Conservation (phyloP, 345 rosid genomes). For the Gossypium anomalum region DNA sequence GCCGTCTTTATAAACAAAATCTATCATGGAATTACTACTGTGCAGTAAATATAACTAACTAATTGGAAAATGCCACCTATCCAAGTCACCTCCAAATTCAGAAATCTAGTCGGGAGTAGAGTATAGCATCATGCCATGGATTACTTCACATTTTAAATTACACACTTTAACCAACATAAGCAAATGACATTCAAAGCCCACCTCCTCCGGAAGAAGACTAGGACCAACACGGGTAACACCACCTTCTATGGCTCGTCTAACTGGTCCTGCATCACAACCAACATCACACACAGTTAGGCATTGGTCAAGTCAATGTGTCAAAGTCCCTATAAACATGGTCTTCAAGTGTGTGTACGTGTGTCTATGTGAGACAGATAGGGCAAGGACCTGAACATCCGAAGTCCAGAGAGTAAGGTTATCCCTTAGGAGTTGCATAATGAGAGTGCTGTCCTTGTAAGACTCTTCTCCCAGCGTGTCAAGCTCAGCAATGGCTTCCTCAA, state of each 20-base stretch:
- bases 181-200: slow-evolving; percentile 70
- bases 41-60: slow-evolving; percentile 4
- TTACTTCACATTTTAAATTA: slow-evolving; percentile 15
- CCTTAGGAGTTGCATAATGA: slow-evolving; percentile 90
- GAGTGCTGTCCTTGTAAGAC: slow-evolving; percentile 99
- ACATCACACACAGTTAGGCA: neutral
- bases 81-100: slow-evolving; percentile 16
- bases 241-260: slow-evolving; percentile 61
- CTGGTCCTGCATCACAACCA: slow-evolving; percentile 53
- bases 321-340: neutral
- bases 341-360: neutral
- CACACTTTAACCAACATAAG: slow-evolving; percentile 29
- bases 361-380: neutral
- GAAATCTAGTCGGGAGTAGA: slow-evolving; percentile 13
- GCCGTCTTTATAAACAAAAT: neutral
- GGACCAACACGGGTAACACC: slow-evolving; percentile 23
- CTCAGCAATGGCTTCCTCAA: slow-evolving; percentile 96
- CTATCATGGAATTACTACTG: neutral
- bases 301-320: neutral
- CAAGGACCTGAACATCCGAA: slow-evolving; percentile 80
- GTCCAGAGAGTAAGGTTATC: slow-evolving; percentile 98
- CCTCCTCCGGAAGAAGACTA: slow-evolving; percentile 49
- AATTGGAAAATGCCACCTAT: slow-evolving; percentile 17
- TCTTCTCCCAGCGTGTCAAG: slow-evolving; percentile 89
- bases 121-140: slow-evolving; percentile 24